These are phyloP conservation scores for Emericellopsis terricola DNA, from an alignment of 495 filamentous ascomycete genomes.

Conservation along the genomic window DNA sequence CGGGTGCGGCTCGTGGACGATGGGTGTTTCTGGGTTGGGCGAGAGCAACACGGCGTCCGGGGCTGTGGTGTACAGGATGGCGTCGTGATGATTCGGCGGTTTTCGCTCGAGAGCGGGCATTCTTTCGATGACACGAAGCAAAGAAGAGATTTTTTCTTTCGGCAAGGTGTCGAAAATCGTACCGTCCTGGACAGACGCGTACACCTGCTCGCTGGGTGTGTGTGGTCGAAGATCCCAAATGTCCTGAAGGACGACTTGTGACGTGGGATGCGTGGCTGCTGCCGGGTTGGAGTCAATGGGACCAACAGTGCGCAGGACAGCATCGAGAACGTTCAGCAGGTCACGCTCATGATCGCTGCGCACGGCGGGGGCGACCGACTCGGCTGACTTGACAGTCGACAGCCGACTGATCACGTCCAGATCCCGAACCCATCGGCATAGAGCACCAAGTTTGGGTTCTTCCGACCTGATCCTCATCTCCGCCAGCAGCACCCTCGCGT, in stretches of 20 bases:
- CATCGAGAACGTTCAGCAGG: slow-evolving; percentile 20
- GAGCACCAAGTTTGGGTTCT: slow-evolving; percentile 23
- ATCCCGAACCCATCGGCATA: slow-evolving; percentile 31
- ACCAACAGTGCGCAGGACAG: slow-evolving; percentile 21
- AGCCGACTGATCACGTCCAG: slow-evolving; percentile 27
- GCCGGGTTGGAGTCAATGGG: slow-evolving; percentile 15
- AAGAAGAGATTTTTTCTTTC: slow-evolving; percentile 6
- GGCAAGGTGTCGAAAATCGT: slow-evolving; percentile 11
- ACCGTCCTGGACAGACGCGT: slow-evolving; percentile 16
- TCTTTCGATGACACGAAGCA: slow-evolving; percentile 23
- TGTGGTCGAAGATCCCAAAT: slow-evolving; percentile 16
- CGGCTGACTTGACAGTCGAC: slow-evolving; percentile 5
- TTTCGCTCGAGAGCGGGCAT: slow-evolving; percentile 24
- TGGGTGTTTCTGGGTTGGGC: slow-evolving; percentile 6
- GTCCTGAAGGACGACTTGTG: slow-evolving; percentile 14
- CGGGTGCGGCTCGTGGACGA: slow-evolving; percentile 18
- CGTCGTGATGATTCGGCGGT: slow-evolving; percentile 26
- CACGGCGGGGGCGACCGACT: not conserved
- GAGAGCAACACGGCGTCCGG: slow-evolving; percentile 18
- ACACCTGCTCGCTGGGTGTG: slow-evolving; percentile 7
- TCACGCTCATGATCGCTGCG: slow-evolving; percentile 11
- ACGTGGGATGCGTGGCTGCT: slow-evolving; percentile 2
- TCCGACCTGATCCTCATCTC: slow-evolving; percentile 26
- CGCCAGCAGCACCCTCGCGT: slow-evolving; percentile 22
- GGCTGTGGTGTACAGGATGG: slow-evolving; percentile 21